These are phyloP conservation scores for Ophiocordyceps camponoti-leonardi DNA, from an alignment of 2,329 filamentous ascomycete genomes.

Conservation along the genomic window DNA sequence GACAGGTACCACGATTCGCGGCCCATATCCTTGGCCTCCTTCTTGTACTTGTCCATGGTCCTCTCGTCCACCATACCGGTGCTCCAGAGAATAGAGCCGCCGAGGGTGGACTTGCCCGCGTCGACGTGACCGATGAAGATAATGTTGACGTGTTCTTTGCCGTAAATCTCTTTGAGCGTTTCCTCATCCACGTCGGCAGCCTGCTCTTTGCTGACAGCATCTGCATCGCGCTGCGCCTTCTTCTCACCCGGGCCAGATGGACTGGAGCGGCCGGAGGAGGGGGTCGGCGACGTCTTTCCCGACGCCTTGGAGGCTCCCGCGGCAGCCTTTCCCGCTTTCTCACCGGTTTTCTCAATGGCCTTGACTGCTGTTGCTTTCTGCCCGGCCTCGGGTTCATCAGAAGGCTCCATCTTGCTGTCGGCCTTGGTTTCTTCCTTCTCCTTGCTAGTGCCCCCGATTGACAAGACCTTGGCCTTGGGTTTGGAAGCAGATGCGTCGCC, in stretches of 20 bases:
- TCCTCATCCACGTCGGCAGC: slow-evolving; percentile 51
- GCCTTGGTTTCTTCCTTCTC: slow-evolving; percentile 27
- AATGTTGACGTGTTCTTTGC: slow-evolving; percentile 84
- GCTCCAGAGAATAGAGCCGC: slow-evolving; percentile 79
- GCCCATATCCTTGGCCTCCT: slow-evolving; percentile 86
- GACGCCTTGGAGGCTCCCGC: slow-evolving; percentile 28
- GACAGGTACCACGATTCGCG: slow-evolving; percentile 98
- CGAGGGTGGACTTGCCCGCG: slow-evolving; percentile 91
- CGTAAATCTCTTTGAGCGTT: slow-evolving; percentile 86
- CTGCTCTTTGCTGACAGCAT: slow-evolving; percentile 73
- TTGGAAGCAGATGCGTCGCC: slow-evolving; percentile 36
- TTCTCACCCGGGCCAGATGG: slow-evolving; percentile 42
- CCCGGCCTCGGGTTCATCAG: slow-evolving; percentile 45
- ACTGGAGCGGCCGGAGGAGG: slow-evolving; percentile 71
- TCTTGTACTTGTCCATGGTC: slow-evolving; percentile 96
- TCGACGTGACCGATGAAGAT: slow-evolving; percentile 98
- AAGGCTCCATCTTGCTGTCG: slow-evolving; percentile 30
- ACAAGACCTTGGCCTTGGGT: slow-evolving; percentile 29
- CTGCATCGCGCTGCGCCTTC: slow-evolving; percentile 46
- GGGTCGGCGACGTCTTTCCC: slow-evolving; percentile 65
- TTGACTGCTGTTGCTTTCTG: slow-evolving; percentile 76
- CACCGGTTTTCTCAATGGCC: slow-evolving; percentile 81
- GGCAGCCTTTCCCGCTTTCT: slow-evolving; percentile 27
- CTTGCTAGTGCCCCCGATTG: slow-evolving; percentile 22
- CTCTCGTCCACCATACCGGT: slow-evolving; percentile 99